A percentile compares a stretch with the other conserved stretches of the same genome.
Evolutionary conservation across 306 rosid species (phyloP).

Genomic region (Sophora flavescens): DNA sequence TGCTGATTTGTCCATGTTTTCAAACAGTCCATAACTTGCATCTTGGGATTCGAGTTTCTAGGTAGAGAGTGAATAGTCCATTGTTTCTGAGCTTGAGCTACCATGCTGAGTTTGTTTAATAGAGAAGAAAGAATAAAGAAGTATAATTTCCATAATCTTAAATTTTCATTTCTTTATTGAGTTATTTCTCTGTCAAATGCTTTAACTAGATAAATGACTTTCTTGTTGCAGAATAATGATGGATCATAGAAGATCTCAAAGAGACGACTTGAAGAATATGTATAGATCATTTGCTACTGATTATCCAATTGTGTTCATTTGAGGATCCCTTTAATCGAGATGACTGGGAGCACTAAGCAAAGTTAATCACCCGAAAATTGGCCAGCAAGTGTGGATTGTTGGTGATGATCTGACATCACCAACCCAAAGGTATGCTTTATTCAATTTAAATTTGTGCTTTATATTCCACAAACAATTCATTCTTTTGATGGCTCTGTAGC

Average conservation of each 20-base stretch:
- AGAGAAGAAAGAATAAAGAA: background rate
- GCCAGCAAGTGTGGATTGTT: constrained; percentile 85
- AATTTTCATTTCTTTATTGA: too few relatives aligned
- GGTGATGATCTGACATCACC: constrained; percentile 98
- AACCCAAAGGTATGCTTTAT: constrained; percentile 75
- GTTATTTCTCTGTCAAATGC: too few relatives aligned
- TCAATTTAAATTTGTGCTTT: constrained; percentile 4
- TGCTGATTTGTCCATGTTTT: constrained; percentile 47
- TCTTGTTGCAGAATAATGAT: too few relatives aligned
- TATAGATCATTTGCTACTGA: too few relatives aligned
- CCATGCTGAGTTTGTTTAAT: constrained; percentile 52
- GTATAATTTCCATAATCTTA: too few relatives aligned
- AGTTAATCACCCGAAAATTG: constrained; percentile 79
- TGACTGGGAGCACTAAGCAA: constrained; percentile 95
- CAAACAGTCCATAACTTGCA: constrained; percentile 43
- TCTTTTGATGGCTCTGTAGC: constrained; percentile 55
- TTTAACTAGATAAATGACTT: too few relatives aligned
- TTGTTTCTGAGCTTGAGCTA: constrained; percentile 64
- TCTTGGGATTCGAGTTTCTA: constrained; percentile 36
- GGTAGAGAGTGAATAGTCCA: constrained; percentile 57
- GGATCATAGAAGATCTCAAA: too few relatives aligned
- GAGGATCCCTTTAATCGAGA: constrained; percentile 99
- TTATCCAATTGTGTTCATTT: too few relatives aligned
- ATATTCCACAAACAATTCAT: background rate
- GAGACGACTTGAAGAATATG: too few relatives aligned